Evolutionary conservation across 371 early-diverging fungal species (phyloP).

Genomic region (Actinomortierella ambigua): DNA sequence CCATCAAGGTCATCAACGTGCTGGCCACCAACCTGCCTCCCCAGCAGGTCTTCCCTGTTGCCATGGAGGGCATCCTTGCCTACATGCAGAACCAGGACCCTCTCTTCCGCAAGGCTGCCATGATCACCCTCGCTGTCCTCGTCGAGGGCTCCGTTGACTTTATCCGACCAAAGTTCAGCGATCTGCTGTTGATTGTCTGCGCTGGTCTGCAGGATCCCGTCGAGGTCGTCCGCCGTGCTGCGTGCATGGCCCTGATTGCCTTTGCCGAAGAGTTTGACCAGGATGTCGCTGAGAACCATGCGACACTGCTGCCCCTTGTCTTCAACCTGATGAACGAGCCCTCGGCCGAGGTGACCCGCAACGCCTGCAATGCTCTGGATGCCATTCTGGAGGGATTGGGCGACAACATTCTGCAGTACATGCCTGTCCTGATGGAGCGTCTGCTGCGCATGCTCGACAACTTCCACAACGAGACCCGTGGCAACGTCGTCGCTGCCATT

Average conservation of each 20-base stretch:
- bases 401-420: constrained; percentile 77
- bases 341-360: constrained; percentile 72
- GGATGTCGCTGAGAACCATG: constrained; percentile 81
- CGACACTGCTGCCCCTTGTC: constrained; percentile 79
- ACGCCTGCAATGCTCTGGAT: constrained; percentile 86
- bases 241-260: constrained; percentile 86
- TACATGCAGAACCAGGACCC: constrained; percentile 81
- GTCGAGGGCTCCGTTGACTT: constrained; percentile 89
- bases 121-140: constrained; percentile 85
- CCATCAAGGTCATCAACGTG: constrained; percentile 75
- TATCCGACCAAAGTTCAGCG: constrained; percentile 74
- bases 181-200: constrained; percentile 75
- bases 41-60: constrained; percentile 83
- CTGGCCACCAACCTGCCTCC: constrained; percentile 85
- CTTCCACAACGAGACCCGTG: constrained; percentile 67
- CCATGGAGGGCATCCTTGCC: constrained; percentile 69
- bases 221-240: constrained; percentile 79
- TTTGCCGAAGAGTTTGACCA: constrained; percentile 83
- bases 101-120: constrained; percentile 80
- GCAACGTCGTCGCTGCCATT: constrained; percentile 80
- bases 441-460: constrained; percentile 72
- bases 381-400: constrained; percentile 86
- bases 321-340: constrained; percentile 81
- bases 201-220: constrained; percentile 83
- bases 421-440: constrained; percentile 82